Percentiles rank a stretch among this genome's conserved stretches.
phyloP scores from a whole-genome alignment of 768 basidiomycete genomes.

The Termitomyces heimii region DNA sequence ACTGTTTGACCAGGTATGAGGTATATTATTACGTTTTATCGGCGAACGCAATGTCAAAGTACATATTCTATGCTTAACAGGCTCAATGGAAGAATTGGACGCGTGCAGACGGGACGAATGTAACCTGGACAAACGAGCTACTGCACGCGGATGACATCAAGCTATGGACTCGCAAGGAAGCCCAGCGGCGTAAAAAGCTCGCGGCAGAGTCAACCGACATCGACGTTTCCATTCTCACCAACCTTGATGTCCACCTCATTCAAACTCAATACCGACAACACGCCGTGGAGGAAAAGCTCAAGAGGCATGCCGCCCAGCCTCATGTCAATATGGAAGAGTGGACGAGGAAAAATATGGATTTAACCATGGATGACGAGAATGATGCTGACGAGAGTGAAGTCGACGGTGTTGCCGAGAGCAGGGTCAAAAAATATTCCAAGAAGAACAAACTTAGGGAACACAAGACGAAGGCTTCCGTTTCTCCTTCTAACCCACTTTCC shows the following conservation, averaged over 20 bases:
- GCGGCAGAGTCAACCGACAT: constrained; percentile 31
- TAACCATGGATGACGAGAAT: background rate
- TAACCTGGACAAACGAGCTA: constrained; percentile 40
- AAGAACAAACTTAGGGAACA: background rate
- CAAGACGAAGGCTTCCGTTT: background rate
- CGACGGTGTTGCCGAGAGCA: background rate
- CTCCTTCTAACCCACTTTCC: background rate
- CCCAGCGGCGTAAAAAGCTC: constrained; percentile 18
- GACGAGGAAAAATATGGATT: background rate
- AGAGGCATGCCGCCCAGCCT: background rate
- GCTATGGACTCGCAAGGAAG: constrained; percentile 28
- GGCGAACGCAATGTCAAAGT: too few relatives aligned
- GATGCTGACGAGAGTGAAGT: background rate
- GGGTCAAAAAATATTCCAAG: background rate
- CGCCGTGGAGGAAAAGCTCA: constrained; percentile 40
- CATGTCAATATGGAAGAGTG: background rate
- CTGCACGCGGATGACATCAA: constrained; percentile 12
- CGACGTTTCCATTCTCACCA: constrained; percentile 33
- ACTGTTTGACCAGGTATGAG: constrained; percentile 2
- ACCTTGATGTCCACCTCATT: constrained; percentile 37
- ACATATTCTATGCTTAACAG: constrained; percentile 20
- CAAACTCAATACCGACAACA: constrained; percentile 37
- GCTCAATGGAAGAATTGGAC: constrained; percentile 48
- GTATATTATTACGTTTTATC: constrained; percentile 3
- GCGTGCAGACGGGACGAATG: constrained; percentile 45